Evolutionary conservation across 2,329 filamentous ascomycete species (phyloP).

Genomic region (Aureobasidium sp.): DNA sequence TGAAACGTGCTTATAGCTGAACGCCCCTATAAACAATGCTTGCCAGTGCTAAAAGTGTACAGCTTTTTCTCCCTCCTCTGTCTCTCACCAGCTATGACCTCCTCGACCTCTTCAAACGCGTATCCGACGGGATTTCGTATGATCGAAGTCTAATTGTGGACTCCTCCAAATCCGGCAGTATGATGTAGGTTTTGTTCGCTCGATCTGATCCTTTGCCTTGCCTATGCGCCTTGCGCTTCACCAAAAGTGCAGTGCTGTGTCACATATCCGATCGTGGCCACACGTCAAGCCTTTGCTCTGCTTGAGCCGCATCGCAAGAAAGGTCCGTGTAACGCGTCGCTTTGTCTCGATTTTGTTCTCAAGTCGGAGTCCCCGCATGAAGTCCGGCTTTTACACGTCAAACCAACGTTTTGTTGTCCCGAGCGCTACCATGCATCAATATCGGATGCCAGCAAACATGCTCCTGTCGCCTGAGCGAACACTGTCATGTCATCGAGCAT

Average conservation of each 20-base stretch:
- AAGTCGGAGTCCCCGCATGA: constrained; percentile 9
- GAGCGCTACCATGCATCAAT: constrained; percentile 1
- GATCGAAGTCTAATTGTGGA: background rate
- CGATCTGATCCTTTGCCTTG: background rate
- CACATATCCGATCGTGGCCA: background rate
- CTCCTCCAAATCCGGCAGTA: background rate
- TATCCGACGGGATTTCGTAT: background rate
- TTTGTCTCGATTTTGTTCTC: background rate
- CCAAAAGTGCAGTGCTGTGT: background rate
- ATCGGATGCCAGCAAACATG: background rate
- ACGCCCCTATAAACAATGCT: background rate
- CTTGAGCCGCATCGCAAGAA: constrained; percentile 7
- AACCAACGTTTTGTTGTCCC: background rate
- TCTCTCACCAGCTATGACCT: background rate
- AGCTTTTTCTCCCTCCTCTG: background rate
- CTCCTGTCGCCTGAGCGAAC: background rate
- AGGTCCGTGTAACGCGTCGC: background rate
- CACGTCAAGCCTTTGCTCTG: background rate
- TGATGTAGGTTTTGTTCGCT: background rate
- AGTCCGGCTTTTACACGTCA: constrained; percentile 9
- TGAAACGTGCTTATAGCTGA: background rate
- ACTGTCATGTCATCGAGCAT: background rate
- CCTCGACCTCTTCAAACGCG: background rate
- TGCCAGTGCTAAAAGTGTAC: background rate
- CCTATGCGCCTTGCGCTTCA: background rate